Base-by-base conservation (phyloP, 1,139 yeast genomes). In the Petasospora rhodanensis region DNA sequence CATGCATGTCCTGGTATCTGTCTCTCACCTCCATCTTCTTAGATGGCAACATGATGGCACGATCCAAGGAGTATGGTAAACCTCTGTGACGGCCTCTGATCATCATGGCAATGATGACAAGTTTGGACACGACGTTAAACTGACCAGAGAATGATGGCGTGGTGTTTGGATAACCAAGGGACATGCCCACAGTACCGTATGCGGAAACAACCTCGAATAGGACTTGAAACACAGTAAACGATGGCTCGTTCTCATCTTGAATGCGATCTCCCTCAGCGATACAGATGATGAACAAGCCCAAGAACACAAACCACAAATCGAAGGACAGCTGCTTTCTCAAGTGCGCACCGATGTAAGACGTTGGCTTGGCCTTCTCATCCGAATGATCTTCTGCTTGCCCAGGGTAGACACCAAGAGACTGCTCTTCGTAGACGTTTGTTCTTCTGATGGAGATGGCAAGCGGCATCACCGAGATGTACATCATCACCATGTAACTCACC, bases 11-110 rank as follows among this genome's bases (percentile, higher is more conserved):
- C 58, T 81, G 87, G 10, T 73, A 66, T 34, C 64, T 64, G 57
- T 89, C 98, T 47, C 85, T 71, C 43, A 68, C 64, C 22, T 69
- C 70, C 68, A 87, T 68, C 41, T 75, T 73, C 10, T 79, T 82
- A 40, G 80, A 74, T 3, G 95, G 94, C 35, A 91, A 60, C 70
- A 91, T 79, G 45, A 91, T 83, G 24, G 99, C 98, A 54, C 98
- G 77, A 59, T 91, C 99, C 38, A 93, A 70, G 0, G 91, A 68
- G 54, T 91, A 87, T 1, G 99, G 99, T 40, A 91, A 67, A 24
- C 98, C 98, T 70, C 99, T 84, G 54, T 89, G 97, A 38, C 96
- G 73, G 9, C 98, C 97, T 63, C 99, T 76, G 32, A 91, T 73
- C 80, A 91, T 77, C 79, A 87, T 76, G 6, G 89, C 93, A 43